Evolutionary conservation across 495 filamentous ascomycete genomes (phyloP), one percentile per base, ranked within the genome.

Genomic region (Ramalina intermedia): DNA sequence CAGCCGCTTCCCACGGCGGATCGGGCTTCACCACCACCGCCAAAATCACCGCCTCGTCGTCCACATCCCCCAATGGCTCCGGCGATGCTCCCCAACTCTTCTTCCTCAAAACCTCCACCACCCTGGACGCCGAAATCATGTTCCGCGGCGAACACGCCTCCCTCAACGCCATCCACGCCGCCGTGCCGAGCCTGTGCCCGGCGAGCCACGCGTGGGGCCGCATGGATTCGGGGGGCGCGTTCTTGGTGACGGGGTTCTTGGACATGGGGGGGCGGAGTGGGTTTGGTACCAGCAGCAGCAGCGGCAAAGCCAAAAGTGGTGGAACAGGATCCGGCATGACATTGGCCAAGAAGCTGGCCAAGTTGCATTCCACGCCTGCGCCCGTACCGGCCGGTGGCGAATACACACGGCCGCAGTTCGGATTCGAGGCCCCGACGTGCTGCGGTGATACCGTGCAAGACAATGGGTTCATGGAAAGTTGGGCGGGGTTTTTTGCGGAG

Each of bases 391-490:
- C 5, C 5, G 12, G 82, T 45, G 61, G 66, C 14, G 77, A 76
- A 16, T 78, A 75, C 55, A 62, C 71, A 1, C 69, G 59, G 21
- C 74, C 78, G 0, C 64, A 73, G 61, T 95, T 85, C 52, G 89
- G 90, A 7, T 95, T 94, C 61, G 81, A 82, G 1, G 81, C 81
- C 1, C 68, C 85, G 3, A 95, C 81, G 0, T 94, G 81, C 67
- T 95, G 89, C 63, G 89, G 90, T 2, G 75, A 85, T 42, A 89
- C 87, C 17, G 72, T 69, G 44, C 89, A 94, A 65, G 72, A 84
- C 17, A 96, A 95, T 59, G 59, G 58, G 2, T 89, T 70, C 57
- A 70, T 64, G 43, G 63, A 67, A 20, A 78, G 69, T 5, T 96
- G 90, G 90, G 78, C 81, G 0, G 78, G 84, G 0, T 95, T 96